A percentile compares a stretch with the other conserved stretches of the same genome.
Evolutionary conservation across 2,329 filamentous ascomycete genomes (phyloP).

Genomic region (Claviceps quebecensis): DNA sequence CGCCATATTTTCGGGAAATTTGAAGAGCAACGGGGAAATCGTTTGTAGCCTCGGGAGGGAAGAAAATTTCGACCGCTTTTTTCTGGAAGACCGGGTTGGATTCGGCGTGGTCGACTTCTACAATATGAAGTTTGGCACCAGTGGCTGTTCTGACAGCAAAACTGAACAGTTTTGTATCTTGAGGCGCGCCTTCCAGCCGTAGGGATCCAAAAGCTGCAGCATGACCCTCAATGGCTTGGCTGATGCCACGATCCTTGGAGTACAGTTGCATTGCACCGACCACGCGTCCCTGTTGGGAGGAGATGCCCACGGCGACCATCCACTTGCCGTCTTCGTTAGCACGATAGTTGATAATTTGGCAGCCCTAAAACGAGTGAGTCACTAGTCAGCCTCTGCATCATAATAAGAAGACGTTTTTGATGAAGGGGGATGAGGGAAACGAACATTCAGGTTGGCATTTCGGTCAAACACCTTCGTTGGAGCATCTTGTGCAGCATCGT

Average conservation of each 20-base stretch:
- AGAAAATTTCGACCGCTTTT: slow-evolving; percentile 96
- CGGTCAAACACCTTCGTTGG: slow-evolving; percentile 91
- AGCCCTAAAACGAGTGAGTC: slow-evolving; percentile 43
- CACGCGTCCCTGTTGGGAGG: slow-evolving; percentile 81
- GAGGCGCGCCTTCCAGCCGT: slow-evolving; percentile 72
- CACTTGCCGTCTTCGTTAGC: slow-evolving; percentile 92
- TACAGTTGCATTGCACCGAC: slow-evolving; percentile 96
- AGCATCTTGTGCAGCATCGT: slow-evolving; percentile 63
- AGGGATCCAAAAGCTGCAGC: slow-evolving; percentile 88
- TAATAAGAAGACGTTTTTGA: neutral
- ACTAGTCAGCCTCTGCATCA: neutral
- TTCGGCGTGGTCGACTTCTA: slow-evolving; percentile 89
- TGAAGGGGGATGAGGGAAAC: slow-evolving; percentile 18
- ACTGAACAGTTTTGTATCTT: slow-evolving; percentile 90
- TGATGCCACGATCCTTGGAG: slow-evolving; percentile 89
- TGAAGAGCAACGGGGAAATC: slow-evolving; percentile 98
- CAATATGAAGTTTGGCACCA: slow-evolving; percentile 90
- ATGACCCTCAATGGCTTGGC: slow-evolving; percentile 94
- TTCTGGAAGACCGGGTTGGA: slow-evolving; percentile 83
- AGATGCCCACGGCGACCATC: slow-evolving; percentile 96
- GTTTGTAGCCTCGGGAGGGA: slow-evolving; percentile 86
- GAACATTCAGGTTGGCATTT: slow-evolving; percentile 73
- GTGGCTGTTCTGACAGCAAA: slow-evolving; percentile 85
- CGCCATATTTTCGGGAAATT: slow-evolving; percentile 88
- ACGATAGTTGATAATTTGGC: slow-evolving; percentile 99